Evolutionary conservation across 345 rosid genomes (phyloP), one percentile per base, ranked within the genome.

Genomic region (Lumnitzera racemosa): DNA sequence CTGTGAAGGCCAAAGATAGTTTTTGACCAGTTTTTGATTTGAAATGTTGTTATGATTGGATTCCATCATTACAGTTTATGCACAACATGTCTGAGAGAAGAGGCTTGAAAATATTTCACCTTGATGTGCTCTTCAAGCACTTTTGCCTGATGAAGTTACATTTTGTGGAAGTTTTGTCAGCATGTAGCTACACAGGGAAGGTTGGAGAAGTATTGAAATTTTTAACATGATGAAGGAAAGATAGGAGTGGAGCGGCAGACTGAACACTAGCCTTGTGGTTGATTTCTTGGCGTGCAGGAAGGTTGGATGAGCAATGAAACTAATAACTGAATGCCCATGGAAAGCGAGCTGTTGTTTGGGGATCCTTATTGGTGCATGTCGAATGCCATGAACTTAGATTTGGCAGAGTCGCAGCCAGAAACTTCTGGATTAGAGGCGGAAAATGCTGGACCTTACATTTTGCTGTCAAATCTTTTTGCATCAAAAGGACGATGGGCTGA

Each of bases 291-390:
- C 78, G 92, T 60, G 87, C 89, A 23, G 96, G 96, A 50, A 67
- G 70, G 58, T 36, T 85, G 46, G 64, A 81, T 15, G 85, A 87
- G 96, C 96, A 66, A 79, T 83, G 83, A 48, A 71, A 29, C 61
- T 87, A 57, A 87, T 87, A 25, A 83, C 69, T 59, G 73, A 64
- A 87, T 90, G 95, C 77, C 80, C 0, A 52, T 82, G 54, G 79
- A 90, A 70, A 79, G 88, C 64, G 92, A 90, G 92, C 90, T 70
- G 68, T 77, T n/a, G 77, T 87, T 61, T 87, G 96, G 97, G 90
- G 96, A 31, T 73, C 96, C 63, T 58, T 90, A 54, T 72, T 90
- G 91, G 92, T 62, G 90, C 89, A 2, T 90, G 97, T 73, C 76
- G 78, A 75, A 83, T 70, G 65, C 89, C 68, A 67, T 56, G 62